These are phyloP conservation scores for Ganoderma multipileum DNA, from an alignment of 1,284 basidiomycete species.

Conservation along the genomic window DNA sequence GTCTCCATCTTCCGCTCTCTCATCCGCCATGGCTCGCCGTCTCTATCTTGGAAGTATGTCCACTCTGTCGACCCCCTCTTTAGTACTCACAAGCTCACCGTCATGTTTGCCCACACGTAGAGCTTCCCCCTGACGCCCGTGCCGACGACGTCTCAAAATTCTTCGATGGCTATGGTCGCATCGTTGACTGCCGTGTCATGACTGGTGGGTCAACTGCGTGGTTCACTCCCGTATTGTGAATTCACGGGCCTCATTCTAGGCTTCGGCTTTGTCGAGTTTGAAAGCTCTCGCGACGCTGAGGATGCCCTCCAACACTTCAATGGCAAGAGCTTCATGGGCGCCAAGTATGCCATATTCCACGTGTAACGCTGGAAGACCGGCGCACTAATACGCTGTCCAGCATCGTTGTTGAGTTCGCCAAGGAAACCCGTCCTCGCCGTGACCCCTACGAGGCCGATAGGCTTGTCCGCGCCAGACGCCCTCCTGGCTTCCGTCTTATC, in stretches of 20 bases:
- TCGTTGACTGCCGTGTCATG: constrained; percentile 94
- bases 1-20: constrained; percentile 37
- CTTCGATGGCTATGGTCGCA: constrained; percentile 86
- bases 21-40: constrained; percentile 76
- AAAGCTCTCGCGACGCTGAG: constrained; percentile 90
- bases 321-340: constrained; percentile 88
- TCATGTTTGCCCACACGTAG: constrained; percentile 43
- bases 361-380: not conserved
- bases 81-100: not conserved
- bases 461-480: constrained; percentile 70
- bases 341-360: constrained; percentile 60
- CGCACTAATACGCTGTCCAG: constrained; percentile 47
- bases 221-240: not conserved
- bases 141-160: constrained; percentile 84
- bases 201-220: constrained; percentile 63
- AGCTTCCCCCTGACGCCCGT: constrained; percentile 80
- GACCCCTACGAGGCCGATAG: constrained; percentile 72
- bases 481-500: constrained; percentile 82
- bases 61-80: constrained; percentile 6
- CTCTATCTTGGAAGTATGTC: constrained; percentile 83
- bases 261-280: constrained; percentile 96
- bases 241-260: constrained; percentile 47
- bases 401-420: constrained; percentile 91
- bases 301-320: constrained; percentile 88
- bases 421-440: constrained; percentile 85